phyloP scores from a whole-genome alignment of 352 stramenopile species.

The Globisporangium paroecandrum region DNA sequence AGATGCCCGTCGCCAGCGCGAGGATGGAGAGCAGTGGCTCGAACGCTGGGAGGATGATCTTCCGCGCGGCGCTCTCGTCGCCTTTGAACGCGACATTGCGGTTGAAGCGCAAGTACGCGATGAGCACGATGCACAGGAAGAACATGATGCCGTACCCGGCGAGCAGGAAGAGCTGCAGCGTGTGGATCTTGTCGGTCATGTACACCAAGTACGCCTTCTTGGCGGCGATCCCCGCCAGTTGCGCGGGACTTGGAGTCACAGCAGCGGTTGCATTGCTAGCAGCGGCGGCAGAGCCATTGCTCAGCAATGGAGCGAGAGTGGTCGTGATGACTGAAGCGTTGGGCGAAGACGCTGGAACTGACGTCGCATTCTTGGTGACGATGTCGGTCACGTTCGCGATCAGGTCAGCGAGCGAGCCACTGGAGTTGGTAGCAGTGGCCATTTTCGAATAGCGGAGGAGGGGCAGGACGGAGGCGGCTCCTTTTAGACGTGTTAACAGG shows the following conservation, averaged over 20 bases:
- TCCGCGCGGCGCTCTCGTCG: constrained; percentile 39
- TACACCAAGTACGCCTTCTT: constrained; percentile 34
- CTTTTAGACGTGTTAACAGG: constrained; percentile 2
- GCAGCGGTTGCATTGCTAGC: not conserved
- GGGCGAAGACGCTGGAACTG: not conserved
- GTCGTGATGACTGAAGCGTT: not conserved
- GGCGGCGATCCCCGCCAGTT: constrained; percentile 24
- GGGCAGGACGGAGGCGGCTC: not conserved
- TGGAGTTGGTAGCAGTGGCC: not conserved
- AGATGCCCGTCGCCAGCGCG: constrained; percentile 34
- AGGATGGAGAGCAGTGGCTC: constrained; percentile 56
- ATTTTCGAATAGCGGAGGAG: not conserved
- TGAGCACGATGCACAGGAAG: constrained; percentile 35
- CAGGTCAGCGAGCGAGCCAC: not conserved
- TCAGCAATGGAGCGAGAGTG: constrained; percentile 5
- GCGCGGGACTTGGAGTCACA: constrained; percentile 29
- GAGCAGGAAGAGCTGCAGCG: constrained; percentile 53
- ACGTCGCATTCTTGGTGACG: constrained; percentile 4
- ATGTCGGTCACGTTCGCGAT: constrained; percentile 2
- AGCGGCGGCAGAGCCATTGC: not conserved
- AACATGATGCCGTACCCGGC: constrained; percentile 61
- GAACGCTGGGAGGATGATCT: constrained; percentile 61
- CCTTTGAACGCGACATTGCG: constrained; percentile 41
- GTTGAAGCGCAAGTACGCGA: constrained; percentile 49
- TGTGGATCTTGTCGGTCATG: constrained; percentile 38